A percentile compares a stretch with the other conserved stretches of the same genome.
These are phyloP conservation scores for Symbiodinium pilosum DNA, from an alignment of 73 alveolate species.

Conservation along the genomic window DNA sequence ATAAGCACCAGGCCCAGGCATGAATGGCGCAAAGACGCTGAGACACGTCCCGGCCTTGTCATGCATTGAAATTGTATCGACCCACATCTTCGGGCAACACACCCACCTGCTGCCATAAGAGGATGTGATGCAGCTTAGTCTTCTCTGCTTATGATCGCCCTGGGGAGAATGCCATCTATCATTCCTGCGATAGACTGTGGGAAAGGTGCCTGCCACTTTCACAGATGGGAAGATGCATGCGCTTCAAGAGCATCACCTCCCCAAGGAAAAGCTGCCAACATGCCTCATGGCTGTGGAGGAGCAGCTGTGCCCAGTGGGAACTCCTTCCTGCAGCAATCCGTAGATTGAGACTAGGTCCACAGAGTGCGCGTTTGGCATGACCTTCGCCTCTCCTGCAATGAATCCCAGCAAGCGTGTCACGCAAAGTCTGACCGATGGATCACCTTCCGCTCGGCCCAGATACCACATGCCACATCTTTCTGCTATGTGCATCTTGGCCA, in stretches of 20 bases:
- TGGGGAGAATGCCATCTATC: conserved; percentile 32
- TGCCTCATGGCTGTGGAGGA: conserved; percentile 73
- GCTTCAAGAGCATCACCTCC: neutral
- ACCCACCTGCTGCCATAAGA: too few species aligned
- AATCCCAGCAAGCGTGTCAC: conserved; percentile 76
- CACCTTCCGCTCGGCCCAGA: neutral
- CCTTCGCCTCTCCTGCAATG: conserved; percentile 28
- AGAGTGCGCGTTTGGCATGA: too few species aligned
- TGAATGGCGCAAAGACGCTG: conserved; percentile 79
- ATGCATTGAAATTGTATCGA: too few species aligned
- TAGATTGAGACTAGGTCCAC: neutral
- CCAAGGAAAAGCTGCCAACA: neutral
- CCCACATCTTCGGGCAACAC: too few species aligned
- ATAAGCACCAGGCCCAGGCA: conserved; percentile 45
- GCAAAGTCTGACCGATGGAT: conserved; percentile 62
- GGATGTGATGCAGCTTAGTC: too few species aligned
- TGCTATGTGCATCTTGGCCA: neutral
- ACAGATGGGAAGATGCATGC: too few species aligned
- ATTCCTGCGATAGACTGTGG: conserved; percentile 90
- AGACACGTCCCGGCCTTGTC: conserved; percentile 52
- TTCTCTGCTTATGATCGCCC: too few species aligned
- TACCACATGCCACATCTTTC: neutral
- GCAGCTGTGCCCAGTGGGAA: conserved; percentile 34
- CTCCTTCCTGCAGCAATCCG: conserved; percentile 39
- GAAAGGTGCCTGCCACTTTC: conserved; percentile 54